A percentile compares a stretch with the other conserved stretches of the same genome.
Conservation (phyloP, 1,284 basidiomycete genomes). For the Ustanciosporium gigantosporum region DNA sequence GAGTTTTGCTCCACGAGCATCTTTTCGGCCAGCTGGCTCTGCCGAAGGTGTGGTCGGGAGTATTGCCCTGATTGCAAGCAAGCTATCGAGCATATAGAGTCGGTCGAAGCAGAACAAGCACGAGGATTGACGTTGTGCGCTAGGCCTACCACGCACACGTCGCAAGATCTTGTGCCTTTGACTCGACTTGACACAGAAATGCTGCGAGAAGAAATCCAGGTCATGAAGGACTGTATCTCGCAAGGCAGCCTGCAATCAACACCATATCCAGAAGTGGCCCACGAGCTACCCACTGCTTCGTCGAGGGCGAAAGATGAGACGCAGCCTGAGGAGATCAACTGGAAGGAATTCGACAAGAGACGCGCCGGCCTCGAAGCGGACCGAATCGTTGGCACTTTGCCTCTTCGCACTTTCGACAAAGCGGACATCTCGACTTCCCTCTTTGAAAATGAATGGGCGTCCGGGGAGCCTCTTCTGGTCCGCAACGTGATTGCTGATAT, state of each 20-base stretch:
- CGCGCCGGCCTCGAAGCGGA: conserved; percentile 20
- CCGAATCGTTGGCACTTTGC: conserved; percentile 10
- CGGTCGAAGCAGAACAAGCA: conserved; percentile 2
- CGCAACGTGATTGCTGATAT: conserved; percentile 17
- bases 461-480: conserved; percentile 47
- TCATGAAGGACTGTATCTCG: conserved; percentile 62
- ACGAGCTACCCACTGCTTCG: background rate
- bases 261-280: too few relatives aligned
- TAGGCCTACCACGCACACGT: conserved; percentile 26
- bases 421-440: conserved; percentile 4
- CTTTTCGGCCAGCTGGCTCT: conserved; percentile 86
- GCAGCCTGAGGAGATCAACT: conserved; percentile 5
- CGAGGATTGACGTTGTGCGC: conserved; percentile 32
- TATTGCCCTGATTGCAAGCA: conserved; percentile 81
- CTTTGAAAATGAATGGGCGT: conserved; percentile 30
- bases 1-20: conserved; percentile 91
- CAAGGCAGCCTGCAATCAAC: too few relatives aligned
- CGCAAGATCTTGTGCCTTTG: conserved; percentile 73
- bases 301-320: background rate
- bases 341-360: conserved; percentile 3
- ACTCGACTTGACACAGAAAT: conserved; percentile 69
- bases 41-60: conserved; percentile 83
- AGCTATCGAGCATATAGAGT: conserved; percentile 64
- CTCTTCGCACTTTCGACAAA: conserved; percentile 10
- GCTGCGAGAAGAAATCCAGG: conserved; percentile 72